Conservation (phyloP, 106 monocot species). For the Cymbidium sinense region DNA sequence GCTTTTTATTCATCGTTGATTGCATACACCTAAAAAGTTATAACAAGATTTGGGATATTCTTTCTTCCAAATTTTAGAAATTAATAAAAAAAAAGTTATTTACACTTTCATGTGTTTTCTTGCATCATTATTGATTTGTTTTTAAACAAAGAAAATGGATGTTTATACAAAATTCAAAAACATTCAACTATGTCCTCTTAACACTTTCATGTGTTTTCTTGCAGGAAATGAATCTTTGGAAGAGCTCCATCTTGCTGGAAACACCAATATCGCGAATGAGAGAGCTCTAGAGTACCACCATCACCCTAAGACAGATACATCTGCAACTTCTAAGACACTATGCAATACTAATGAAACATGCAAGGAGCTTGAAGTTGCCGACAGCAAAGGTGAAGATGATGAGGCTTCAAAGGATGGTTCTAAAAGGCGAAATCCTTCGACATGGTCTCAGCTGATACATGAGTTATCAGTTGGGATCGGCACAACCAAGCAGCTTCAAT, state of each 20-base stretch:
- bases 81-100: too few relatives aligned
- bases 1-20: too few relatives aligned
- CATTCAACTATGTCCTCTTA: neutral
- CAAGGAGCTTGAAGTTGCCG: slow-evolving; percentile 36
- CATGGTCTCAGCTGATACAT: slow-evolving; percentile 14
- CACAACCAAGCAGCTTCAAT: slow-evolving; percentile 18
- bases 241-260: slow-evolving; percentile 69
- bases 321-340: neutral
- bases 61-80: too few relatives aligned
- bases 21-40: too few relatives aligned
- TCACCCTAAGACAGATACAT: neutral
- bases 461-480: slow-evolving; percentile 32
- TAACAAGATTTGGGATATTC: too few relatives aligned
- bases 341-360: neutral
- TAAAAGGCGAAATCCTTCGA: slow-evolving; percentile 1
- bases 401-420: slow-evolving; percentile 11
- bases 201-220: neutral
- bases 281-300: slow-evolving; percentile 18
- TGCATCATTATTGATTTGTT: neutral
- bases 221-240: slow-evolving; percentile 71
- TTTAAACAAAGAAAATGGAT: neutral
- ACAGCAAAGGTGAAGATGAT: slow-evolving; percentile 43
- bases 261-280: slow-evolving; percentile 29
- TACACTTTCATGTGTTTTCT: too few relatives aligned
- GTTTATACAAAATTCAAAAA: neutral